Conservation (phyloP, 2,329 filamentous ascomycete species). For the Fusarium metavorans region DNA sequence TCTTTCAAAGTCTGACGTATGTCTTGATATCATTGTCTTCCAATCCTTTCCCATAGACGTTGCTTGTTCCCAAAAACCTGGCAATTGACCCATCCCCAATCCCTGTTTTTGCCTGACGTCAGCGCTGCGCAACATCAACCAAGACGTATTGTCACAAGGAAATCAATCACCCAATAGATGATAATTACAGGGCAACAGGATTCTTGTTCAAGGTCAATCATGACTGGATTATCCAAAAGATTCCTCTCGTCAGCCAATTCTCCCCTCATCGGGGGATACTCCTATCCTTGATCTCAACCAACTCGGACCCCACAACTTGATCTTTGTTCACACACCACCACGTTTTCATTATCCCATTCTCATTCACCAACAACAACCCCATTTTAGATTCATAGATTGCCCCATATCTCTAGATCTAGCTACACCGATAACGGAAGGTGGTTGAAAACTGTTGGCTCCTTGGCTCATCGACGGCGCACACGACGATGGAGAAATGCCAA, state of each 20-base stretch:
- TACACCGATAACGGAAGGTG: constrained; percentile 1
- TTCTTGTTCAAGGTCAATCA: background rate
- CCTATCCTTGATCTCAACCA: background rate
- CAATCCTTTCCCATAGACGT: background rate
- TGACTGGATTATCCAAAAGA: background rate
- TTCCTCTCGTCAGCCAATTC: background rate
- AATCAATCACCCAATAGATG: background rate
- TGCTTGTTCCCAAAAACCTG: constrained; percentile 39
- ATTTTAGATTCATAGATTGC: background rate
- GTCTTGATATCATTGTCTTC: constrained; percentile 12
- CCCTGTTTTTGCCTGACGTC: constrained; percentile 43
- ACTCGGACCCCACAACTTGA: background rate
- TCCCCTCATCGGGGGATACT: background rate
- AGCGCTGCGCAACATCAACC: constrained; percentile 36
- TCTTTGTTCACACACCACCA: constrained; percentile 22
- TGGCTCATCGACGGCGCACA: background rate
- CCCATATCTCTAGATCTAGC: background rate
- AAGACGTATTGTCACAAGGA: constrained; percentile 2
- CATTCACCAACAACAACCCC: background rate
- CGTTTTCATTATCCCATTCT: constrained; percentile 17
- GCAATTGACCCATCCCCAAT: constrained; percentile 29
- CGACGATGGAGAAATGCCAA: constrained; percentile 12
- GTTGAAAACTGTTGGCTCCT: background rate
- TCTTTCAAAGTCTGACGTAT: constrained; percentile 31
- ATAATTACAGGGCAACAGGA: constrained; percentile 20